Conservation (phyloP, 164 flowering plant species). For the Magnolia kwangsiensis region DNA sequence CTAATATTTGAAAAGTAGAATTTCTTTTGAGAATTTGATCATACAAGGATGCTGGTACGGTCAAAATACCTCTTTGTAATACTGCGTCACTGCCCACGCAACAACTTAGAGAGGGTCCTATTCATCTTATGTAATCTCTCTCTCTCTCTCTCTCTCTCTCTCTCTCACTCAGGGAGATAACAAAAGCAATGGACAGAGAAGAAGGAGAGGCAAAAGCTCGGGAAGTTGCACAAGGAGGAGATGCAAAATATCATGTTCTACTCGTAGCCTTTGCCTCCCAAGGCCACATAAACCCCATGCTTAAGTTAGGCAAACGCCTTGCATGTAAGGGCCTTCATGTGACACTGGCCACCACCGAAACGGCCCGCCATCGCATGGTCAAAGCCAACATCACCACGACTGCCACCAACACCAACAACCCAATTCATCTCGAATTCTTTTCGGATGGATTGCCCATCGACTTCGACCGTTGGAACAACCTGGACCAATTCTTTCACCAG, state of each 20-base stretch:
- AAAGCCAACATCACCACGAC: conserved; percentile 11
- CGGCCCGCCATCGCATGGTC: neutral
- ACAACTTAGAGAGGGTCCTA: no score
- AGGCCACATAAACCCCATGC: conserved; percentile 67
- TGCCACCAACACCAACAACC: conserved; percentile 9
- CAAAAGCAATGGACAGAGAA: neutral
- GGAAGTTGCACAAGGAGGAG: neutral
- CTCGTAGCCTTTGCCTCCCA: conserved; percentile 65
- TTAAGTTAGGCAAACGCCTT: conserved; percentile 50
- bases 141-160: no score
- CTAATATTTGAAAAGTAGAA: no score
- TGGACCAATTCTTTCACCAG: conserved; percentile 23
- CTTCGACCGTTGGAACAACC: conserved; percentile 16
- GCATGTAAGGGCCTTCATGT: conserved; percentile 59
- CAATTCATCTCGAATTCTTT: conserved; percentile 30
- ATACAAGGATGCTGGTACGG: no score
- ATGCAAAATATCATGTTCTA: conserved; percentile 34
- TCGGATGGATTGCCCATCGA: conserved; percentile 36
- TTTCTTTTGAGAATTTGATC: no score
- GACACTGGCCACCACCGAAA: conserved; percentile 6
- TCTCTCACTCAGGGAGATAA: no score
- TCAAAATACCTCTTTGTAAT: no score
- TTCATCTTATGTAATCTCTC: no score
- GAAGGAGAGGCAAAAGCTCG: neutral
- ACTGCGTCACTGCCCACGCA: no score